Evolutionary conservation across 345 rosid genomes (phyloP), one percentile per base, ranked within the genome.

Genomic region (Aurinia saxatilis): DNA sequence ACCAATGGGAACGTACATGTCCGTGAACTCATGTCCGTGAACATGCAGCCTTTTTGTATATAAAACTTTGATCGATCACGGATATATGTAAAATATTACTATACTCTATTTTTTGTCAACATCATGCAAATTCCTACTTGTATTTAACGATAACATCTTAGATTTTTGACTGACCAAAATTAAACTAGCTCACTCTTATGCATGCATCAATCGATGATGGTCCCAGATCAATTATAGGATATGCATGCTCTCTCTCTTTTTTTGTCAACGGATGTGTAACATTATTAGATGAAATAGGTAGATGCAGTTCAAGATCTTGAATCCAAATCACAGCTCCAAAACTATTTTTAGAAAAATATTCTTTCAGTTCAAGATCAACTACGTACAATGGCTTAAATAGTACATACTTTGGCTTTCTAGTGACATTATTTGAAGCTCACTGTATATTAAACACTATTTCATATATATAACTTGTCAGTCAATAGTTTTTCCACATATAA

Each of bases 21-120:
- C 72, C 72, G 72, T 67, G 72, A 67, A 30, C 71, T 39, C 58
- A 49, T 48, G 57, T 46, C 48, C 40, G 50, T 59, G 49, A 58
- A 58, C 50, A 67, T 13, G 9, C 37, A 40, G 13, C 45, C 16
- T 39, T n/a, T 39, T 40, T 58, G 14, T 67, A 57, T 57, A 51
- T 6, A 65, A n/a, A 58, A 58, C 65, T 67, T 58, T n/a, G n/a
- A n/a, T n/a, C n/a, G 65, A 50, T 27, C 14, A 9, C 8, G 8
- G 8, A 16, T 9, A 23, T 35, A 2, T 31, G 27, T 44, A 16
- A n/a, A n/a, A n/a, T n/a, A n/a, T n/a, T n/a, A 9, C 11, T 6
- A 10, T 9, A 14, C 27, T 19, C 9, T 33, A 47, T 12, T 46
- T 21, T 47, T 67, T 67, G 71, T 57, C 64, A 48, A 48, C 71